phyloP scores from a whole-genome alignment of 352 stramenopile species.

The Phytophthora lateralis region DNA sequence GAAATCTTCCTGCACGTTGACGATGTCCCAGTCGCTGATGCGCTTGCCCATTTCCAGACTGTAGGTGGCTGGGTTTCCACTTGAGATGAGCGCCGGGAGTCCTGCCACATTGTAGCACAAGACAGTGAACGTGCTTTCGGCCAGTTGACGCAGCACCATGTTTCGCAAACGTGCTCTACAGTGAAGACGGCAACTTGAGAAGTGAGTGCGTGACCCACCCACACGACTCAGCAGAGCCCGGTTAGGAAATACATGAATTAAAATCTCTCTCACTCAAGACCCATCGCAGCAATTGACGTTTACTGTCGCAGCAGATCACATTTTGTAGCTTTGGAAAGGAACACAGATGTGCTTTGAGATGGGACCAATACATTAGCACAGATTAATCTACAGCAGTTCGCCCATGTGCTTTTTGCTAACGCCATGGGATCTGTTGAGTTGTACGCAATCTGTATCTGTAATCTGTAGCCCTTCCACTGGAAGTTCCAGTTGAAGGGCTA shows the following conservation, averaged over 20 bases:
- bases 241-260: too few relatives aligned
- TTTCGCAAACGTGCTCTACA: conserved; percentile 1
- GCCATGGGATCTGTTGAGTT: too few relatives aligned
- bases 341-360: conserved; percentile 11
- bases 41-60: conserved; percentile 55
- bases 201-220: conserved; percentile 2
- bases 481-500: background rate
- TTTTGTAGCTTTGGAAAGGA: conserved; percentile 17
- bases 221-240: background rate
- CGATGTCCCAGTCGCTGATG: conserved; percentile 45
- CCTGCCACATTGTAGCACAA: conserved; percentile 57
- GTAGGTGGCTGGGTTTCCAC: conserved; percentile 43
- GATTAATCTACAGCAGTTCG: background rate
- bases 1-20: conserved; percentile 54
- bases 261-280: background rate
- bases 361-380: conserved; percentile 7
- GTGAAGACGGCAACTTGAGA: conserved; percentile 24
- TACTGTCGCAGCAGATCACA: conserved; percentile 20
- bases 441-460: too few relatives aligned
- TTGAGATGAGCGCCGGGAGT: conserved; percentile 50
- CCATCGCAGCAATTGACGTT: conserved; percentile 5
- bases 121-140: conserved; percentile 46
- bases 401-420: background rate
- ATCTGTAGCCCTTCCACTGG: too few relatives aligned
- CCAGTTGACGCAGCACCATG: conserved; percentile 31